A percentile compares a stretch with the other conserved stretches of the same genome.
These are phyloP conservation scores for Erigeron canadensis DNA, from an alignment of 129 eudicot genomes.

Conservation along the genomic window DNA sequence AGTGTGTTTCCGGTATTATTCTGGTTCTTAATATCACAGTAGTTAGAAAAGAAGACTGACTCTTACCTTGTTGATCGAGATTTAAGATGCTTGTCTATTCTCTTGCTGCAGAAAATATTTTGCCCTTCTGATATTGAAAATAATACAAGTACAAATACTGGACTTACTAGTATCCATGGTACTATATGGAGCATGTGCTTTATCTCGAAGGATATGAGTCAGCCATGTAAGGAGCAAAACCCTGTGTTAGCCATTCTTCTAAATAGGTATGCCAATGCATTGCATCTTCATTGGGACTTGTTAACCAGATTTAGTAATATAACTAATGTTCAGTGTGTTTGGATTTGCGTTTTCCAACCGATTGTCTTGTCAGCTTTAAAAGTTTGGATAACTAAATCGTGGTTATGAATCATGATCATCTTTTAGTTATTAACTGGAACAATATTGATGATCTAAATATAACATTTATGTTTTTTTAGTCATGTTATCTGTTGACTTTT, in stretches of 20 bases:
- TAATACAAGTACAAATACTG: slow-evolving; percentile 34
- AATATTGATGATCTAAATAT: background rate
- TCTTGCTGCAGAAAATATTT: slow-evolving; percentile 52
- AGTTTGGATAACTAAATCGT: background rate
- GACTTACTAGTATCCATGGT: slow-evolving; percentile 55
- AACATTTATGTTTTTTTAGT: background rate
- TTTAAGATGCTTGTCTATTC: background rate
- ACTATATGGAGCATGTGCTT: slow-evolving; percentile 99
- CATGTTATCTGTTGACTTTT: background rate
- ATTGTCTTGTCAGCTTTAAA: background rate
- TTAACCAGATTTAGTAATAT: background rate
- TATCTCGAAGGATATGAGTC: slow-evolving; percentile 59
- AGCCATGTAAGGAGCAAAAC: slow-evolving; percentile 50
- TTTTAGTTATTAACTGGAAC: slow-evolving; percentile 6
- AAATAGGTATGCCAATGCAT: slow-evolving; percentile 57
- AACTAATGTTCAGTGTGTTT: background rate
- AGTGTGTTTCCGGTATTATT: slow-evolving; percentile 10
- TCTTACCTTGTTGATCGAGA: slow-evolving; percentile 4
- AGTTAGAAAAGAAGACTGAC: slow-evolving; percentile 5
- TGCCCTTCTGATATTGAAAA: slow-evolving; percentile 67
- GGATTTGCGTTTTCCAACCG: background rate
- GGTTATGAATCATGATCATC: background rate
- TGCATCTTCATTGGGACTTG: slow-evolving; percentile 4
- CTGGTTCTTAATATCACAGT: background rate
- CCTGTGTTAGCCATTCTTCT: slow-evolving; percentile 84